Percentiles rank a stretch among this genome's conserved stretches.
Evolutionary conservation across 1,139 yeast genomes (phyloP).

Genomic region (Zygosaccharomyces sapae): DNA sequence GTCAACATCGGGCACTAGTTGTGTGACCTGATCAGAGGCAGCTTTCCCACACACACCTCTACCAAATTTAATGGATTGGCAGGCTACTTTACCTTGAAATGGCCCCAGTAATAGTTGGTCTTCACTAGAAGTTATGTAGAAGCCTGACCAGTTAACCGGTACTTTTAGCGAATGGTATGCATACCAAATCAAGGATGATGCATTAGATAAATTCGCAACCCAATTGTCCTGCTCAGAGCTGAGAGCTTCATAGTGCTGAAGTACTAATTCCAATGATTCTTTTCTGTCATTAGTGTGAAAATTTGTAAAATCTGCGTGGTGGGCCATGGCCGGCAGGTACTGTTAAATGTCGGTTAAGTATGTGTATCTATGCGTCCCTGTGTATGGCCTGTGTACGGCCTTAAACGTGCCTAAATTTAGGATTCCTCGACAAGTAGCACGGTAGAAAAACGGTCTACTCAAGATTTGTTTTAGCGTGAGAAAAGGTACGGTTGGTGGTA

Average conservation of each 20-base stretch:
- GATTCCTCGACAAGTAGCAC: too few species aligned
- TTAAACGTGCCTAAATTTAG: too few species aligned
- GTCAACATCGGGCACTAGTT: conserved; percentile 71
- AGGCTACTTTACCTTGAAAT: conserved; percentile 95
- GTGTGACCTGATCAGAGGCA: conserved; percentile 55
- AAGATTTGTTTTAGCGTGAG: too few species aligned
- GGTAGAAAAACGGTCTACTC: too few species aligned
- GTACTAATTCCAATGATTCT: conserved; percentile 56
- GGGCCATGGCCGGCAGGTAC: conserved; percentile 27
- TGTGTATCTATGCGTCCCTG: too few species aligned
- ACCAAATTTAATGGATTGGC: conserved; percentile 75
- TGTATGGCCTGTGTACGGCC: too few species aligned
- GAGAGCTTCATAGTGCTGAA: conserved; percentile 63
- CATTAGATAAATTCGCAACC: conserved; percentile 86
- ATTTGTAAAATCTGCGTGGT: conserved; percentile 67
- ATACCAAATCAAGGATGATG: conserved; percentile 83
- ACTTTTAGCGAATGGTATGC: conserved; percentile 62
- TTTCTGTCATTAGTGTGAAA: conserved; percentile 43
- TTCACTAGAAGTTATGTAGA: conserved; percentile 48
- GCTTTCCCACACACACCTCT: conserved; percentile 91
- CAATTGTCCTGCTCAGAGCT: conserved; percentile 63
- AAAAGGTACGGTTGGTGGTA: too few species aligned
- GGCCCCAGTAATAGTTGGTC: conserved; percentile 70
- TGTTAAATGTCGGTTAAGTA: background rate
- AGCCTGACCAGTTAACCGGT: conserved; percentile 89